Base-by-base conservation (phyloP, 2,329 filamentous ascomycete species). In the Tolypocladium pustulatum region DNA sequence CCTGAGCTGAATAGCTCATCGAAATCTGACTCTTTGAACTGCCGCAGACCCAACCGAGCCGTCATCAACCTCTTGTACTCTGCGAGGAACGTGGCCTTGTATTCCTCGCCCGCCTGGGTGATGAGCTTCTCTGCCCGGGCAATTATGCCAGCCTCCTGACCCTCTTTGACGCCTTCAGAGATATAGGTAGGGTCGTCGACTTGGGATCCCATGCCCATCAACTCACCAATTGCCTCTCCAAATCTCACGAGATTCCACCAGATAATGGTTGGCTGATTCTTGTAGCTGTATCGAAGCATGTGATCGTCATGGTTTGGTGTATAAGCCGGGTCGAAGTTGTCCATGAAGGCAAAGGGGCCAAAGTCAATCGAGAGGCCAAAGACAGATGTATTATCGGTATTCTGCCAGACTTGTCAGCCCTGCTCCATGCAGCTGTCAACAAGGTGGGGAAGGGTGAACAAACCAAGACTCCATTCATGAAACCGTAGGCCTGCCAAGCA, bases 221-320 rank as follows among this genome's bases (percentile, higher is more conserved):
- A 78, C 73, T 97, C 94, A 25, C 91, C 94, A 0, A 99, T 71
- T 0, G 89, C 84, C 74, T 99, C 94, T 59, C 91, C 94, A 0
- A 99, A 81, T 1, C 94, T 86, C 1, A 97, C 91, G 0, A 97
- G 80, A 67, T 97, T 97, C 94, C 94, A 99, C 94, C 94, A 99
- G 68, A 99, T 94, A 59, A 99, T 89, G 51, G 87, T 92, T 0
- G 94, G 92, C 69, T 99, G 94, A 70, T 96, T 96, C 64, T 87
- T 87, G 77, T 97, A 99, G 64, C 86, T 87, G 71, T 99, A 99
- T 54, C 94, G 84, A 36, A 96, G 78, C 75, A 88, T 82, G 68
- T 88, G 81, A 68, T 99, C 94, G 72, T 99, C 94, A 71, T 99
- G 94, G 69, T 99, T 99, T 1, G 94, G 94, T 0, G 94, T 99